Evolutionary conservation across 768 basidiomycete species (phyloP), one percentile per base, ranked within the genome.

Genomic region (Phaffia australis): DNA sequence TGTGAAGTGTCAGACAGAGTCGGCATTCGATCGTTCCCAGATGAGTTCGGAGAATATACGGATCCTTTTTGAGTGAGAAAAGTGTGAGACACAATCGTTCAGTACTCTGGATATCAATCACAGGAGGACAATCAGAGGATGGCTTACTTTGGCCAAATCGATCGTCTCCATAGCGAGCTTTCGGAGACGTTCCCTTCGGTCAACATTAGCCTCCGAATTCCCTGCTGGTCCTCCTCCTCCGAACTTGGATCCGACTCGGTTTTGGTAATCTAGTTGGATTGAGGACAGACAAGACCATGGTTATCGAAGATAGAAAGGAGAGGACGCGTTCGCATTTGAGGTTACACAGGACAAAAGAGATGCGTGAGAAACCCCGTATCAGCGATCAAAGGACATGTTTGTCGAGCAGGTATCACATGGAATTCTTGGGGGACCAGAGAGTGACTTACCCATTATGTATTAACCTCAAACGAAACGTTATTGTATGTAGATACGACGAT

Each of bases 11-110:
- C 56, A 99, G 79, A 76, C 95, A 98, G 32, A 99, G 83, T 73
- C 93, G 89, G 80, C 95, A 99, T 83, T 98, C 94, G 51, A 98
- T 84, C 11, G 93, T 97, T 51, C 95, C 95, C 66, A 99, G 83
- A 77, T 99, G 95, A 76, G 97, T 99, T 77, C 94, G 89, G 48
- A 99, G 84, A 75, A 99, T 97, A 77, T 97, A 98, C 9, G 94
- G 94, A 78, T 98, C 94, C 90, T 89, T 65, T 21, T 56, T 15
- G 27, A 16, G 42, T 8, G 19, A 71, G 48, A 63, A 65, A 2
- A 19, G 5, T 57, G 63, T 71, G 32, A 56, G 18, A 66, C n/a
- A 35, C 46, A 16, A 16, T 25, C 3, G 3, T n/a, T 6, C 1
- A 51, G 5, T 15, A 4, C 18, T 23, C 1, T 27, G 1, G 52